Evolutionary conservation across 441 rosid species (phyloP), one percentile per base, ranked within the genome.

Genomic region (Bocquillonia castaneifolia): DNA sequence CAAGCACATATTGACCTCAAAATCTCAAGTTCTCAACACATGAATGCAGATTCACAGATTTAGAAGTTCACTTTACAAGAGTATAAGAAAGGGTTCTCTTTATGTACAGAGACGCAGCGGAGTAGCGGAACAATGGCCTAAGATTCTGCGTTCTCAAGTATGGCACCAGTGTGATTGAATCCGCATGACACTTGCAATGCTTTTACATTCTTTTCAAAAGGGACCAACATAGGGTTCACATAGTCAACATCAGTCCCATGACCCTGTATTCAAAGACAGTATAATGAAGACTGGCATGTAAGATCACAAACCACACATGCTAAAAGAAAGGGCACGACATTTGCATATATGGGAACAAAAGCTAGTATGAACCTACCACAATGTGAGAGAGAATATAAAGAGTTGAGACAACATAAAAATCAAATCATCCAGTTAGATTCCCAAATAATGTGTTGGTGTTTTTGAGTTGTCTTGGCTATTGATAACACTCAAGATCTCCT

Each of bases 231-330:
- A 25, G 99, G 96, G 28, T 75, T 73, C 50, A 73, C 67, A 73
- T 83, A 81, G 80, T 93, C 96, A 34, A 93, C 87, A 65, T 93
- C 99, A 69, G 82, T 85, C 20, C 96, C 96, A 72, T 91, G 96
- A n/a, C 97, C 99, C 96, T 93, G 75, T 70, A 72, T 22, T 34
- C 32, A 60, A 13, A 57, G 29, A 56, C 23, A 17, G 20, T 10
- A 5, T 2, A 59, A 34, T 1, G 25, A 18, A 10, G 28, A 59
- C 26, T 20, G 47, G 9, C 5, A 26, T 22, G 47, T 42, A 3
- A 40, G 39, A 26, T 10, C 34, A 37, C 7, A 36, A 10, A 6
- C 5, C 47, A 59, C 18, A 10, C 44, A 3, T 17, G 45, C 45
- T 7, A 50, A 50, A 20, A 22, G 3, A 15, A 14, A 45, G 20